Evolutionary conservation across 768 basidiomycete species (phyloP).

Genomic region (Suillus americanus): DNA sequence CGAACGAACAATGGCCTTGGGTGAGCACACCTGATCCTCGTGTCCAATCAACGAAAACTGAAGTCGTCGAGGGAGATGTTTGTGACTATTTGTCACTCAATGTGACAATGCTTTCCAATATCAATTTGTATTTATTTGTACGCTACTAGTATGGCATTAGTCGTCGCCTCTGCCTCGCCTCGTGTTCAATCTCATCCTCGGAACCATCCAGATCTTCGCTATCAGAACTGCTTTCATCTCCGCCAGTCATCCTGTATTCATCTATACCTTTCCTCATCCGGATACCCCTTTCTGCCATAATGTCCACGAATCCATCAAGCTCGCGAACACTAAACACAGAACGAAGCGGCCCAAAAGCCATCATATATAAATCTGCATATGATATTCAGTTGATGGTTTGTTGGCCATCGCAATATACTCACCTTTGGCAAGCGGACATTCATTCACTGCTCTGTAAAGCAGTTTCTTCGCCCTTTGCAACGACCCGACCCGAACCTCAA

Average conservation of each 20-base stretch:
- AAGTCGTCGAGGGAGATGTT: background rate
- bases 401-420: constrained; percentile 14
- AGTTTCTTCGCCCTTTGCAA: constrained; percentile 65
- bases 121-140: constrained; percentile 10
- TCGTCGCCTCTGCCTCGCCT: constrained; percentile 57
- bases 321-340: constrained; percentile 59
- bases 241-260: constrained; percentile 27
- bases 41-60: background rate
- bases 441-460: constrained; percentile 70
- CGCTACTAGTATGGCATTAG: constrained; percentile 58
- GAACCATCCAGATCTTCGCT: constrained; percentile 24
- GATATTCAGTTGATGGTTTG: constrained; percentile 14
- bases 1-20: constrained; percentile 3
- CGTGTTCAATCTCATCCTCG: constrained; percentile 58
- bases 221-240: constrained; percentile 25
- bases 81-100: constrained; percentile 11
- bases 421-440: constrained; percentile 81
- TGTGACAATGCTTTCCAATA: background rate
- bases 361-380: constrained; percentile 64
- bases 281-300: constrained; percentile 76
- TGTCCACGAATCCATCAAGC: constrained; percentile 60
- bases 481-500: constrained; percentile 67
- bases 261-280: constrained; percentile 64
- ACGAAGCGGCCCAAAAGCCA: constrained; percentile 74
- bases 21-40: background rate